Evolutionary conservation across 805 yeast genomes (phyloP), one percentile per base, ranked within the genome.

Genomic region (Wickerhamiella vanderwaltii): DNA sequence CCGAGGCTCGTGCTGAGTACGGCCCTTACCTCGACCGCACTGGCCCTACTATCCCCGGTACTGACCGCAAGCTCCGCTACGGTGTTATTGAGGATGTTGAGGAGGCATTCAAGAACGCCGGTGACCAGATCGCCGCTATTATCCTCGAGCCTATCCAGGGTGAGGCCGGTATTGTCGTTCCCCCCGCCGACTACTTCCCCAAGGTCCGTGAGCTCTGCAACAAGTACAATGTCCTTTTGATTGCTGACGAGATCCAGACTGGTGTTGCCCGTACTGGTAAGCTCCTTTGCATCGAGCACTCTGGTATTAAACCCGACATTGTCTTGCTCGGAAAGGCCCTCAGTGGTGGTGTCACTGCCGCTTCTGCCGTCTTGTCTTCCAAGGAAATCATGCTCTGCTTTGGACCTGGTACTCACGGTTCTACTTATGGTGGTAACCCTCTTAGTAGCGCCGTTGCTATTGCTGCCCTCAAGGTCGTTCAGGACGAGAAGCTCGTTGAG

Each of bases 211-310:
- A 64, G 42, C 68, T 85, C 48, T 85, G 95, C 67, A 75, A 74
- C 54, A 65, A 85, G 63, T 69, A 87, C 71, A 86, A 88, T 55
- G 87, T 84, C 25, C 68, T 88, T 59, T 73, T 88, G 55, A 87
- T 88, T 63, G 85, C 94, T 58, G 97, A 88, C 61, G 97, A 88
- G 69, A 85, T 88, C 59, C 97, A 88, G 67, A 87, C 97, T 19
- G 97, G 97, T 64, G 75, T 88, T 60, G 97, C 94, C 37, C 79
- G 97, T 71, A 88, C 97, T 22, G 97, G 97, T 57, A 83, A 82
- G 67, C 70, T 88, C 72, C 71, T 88, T 47, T 85, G 95, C 61
- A 79, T 77, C 64, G 94, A 88, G 66, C 96, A 88, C 64, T 78
- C 79, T 46, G 62, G 62, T 45, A 80, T 83, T 50, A 80, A 80